Conservation (phyloP, 2,329 filamentous ascomycete species). For the Alternaria tenuissima region DNA sequence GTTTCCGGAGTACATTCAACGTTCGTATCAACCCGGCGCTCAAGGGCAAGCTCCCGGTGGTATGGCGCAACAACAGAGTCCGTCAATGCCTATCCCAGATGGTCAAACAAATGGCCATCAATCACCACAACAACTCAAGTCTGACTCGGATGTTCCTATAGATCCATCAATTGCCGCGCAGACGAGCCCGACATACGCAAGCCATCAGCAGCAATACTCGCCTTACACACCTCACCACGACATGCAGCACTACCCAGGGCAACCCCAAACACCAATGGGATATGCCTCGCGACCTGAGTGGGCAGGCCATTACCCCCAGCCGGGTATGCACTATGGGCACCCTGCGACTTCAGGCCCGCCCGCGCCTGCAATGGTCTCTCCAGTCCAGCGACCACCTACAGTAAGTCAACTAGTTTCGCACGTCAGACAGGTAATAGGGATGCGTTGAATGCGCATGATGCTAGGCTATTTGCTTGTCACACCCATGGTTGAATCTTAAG, state of each 20-base stretch:
- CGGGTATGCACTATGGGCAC: constrained; percentile 58
- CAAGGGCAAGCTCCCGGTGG: constrained; percentile 79
- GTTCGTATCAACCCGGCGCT: constrained; percentile 78
- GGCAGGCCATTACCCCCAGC: constrained; percentile 65
- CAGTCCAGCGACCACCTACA: constrained; percentile 68
- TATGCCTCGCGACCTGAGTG: constrained; percentile 77
- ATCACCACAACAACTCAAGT: constrained; percentile 74
- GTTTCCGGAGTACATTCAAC: constrained; percentile 87
- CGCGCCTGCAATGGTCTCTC: constrained; percentile 65
- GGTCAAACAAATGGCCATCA: constrained; percentile 74
- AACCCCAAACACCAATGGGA: constrained; percentile 64
- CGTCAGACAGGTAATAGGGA: not conserved
- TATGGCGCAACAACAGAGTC: constrained; percentile 99
- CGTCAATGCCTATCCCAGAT: constrained; percentile 90
- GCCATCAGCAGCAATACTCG: constrained; percentile 78
- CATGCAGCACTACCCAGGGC: constrained; percentile 78
- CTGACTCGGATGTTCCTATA: constrained; percentile 98
- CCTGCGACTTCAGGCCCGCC: constrained; percentile 66
- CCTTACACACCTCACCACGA: constrained; percentile 87
- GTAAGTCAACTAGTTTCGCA: constrained; percentile 56
- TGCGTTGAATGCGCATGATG: constrained; percentile 1
- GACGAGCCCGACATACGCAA: constrained; percentile 86
- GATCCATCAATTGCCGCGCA: constrained; percentile 96
- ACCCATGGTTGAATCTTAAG: not conserved
- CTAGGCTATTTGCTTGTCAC: not conserved